Evolutionary conservation across 345 rosid species (phyloP).

Genomic region (Gossypioides kirkii): DNA sequence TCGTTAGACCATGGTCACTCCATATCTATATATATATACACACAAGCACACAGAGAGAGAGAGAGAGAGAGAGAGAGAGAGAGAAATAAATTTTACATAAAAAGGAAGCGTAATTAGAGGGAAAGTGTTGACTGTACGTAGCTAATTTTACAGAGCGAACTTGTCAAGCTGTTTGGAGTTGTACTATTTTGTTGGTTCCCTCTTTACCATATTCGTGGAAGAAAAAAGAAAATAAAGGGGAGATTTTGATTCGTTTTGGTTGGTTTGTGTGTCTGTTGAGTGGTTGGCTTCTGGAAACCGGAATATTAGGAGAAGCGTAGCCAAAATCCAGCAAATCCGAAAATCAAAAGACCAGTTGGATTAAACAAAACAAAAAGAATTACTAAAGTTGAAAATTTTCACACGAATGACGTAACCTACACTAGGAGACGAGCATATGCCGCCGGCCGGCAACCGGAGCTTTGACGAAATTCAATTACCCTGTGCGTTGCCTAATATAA

Average conservation of each 20-base stretch:
- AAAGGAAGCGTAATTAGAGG: not conserved
- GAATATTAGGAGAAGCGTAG: slow-evolving; percentile 16
- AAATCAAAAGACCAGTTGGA: slow-evolving; percentile 11
- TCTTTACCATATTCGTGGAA: not conserved
- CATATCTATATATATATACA: not conserved
- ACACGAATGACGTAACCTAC: slow-evolving; percentile 7
- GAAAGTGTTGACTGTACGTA: not conserved
- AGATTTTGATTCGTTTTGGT: not conserved
- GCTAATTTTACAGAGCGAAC: slow-evolving; percentile 1
- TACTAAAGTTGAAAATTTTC: not conserved
- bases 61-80: not conserved
- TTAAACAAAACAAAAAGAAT: not conserved
- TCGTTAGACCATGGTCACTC: not conserved
- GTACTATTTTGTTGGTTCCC: not conserved
- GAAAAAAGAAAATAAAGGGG: not conserved
- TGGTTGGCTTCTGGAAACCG: not conserved
- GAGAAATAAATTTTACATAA: not conserved
- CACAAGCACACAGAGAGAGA: not conserved
- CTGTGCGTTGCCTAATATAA: not conserved
- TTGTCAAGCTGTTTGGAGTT: not conserved
- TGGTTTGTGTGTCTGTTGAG: not conserved
- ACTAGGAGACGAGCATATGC: slow-evolving; percentile 15
- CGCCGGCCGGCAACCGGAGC: slow-evolving; percentile 11
- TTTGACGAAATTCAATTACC: slow-evolving; percentile 9
- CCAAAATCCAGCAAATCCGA: slow-evolving; percentile 23